A percentile compares a stretch with the other conserved stretches of the same genome.
Evolutionary conservation across 2,329 filamentous ascomycete genomes (phyloP).

Genomic region (Aspergillus candidus): DNA sequence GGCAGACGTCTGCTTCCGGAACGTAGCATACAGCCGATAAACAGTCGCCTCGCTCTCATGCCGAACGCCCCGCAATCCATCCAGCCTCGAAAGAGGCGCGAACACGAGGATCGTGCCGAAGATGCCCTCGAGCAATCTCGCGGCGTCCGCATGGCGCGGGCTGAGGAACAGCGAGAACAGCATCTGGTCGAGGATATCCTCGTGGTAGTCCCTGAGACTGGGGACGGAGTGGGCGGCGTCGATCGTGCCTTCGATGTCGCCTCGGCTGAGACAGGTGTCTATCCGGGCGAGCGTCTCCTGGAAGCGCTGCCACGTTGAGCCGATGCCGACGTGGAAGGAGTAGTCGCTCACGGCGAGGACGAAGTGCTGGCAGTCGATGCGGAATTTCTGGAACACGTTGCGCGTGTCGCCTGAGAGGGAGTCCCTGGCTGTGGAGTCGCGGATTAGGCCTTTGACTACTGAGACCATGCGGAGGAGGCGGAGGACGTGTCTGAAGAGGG

Average conservation of each 20-base stretch:
- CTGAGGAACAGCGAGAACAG: conserved; percentile 67
- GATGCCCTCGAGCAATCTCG: conserved; percentile 69
- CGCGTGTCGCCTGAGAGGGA: conserved; percentile 30
- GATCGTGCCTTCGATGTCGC: conserved; percentile 42
- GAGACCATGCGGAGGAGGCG: conserved; percentile 73
- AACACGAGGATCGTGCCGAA: conserved; percentile 68
- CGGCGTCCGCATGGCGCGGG: conserved; percentile 66
- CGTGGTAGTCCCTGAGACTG: conserved; percentile 62
- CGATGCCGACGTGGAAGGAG: conserved; percentile 72
- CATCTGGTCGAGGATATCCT: conserved; percentile 67
- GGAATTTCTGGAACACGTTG: conserved; percentile 54
- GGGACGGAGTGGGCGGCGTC: conserved; percentile 57
- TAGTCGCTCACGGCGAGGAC: conserved; percentile 67
- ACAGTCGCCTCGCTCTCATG: conserved; percentile 37
- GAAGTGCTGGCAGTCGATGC: conserved; percentile 74
- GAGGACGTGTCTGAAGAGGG: conserved; percentile 73
- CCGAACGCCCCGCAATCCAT: conserved; percentile 37
- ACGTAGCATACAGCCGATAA: conserved; percentile 54
- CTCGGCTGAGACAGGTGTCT: conserved; percentile 50
- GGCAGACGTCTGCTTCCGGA: conserved; percentile 65
- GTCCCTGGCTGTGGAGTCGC: conserved; percentile 44
- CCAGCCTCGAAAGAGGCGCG: conserved; percentile 39
- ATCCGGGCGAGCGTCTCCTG: conserved; percentile 59
- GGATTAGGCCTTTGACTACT: conserved; percentile 61
- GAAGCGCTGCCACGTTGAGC: conserved; percentile 66